Percentiles rank a stretch among this genome's conserved stretches.
Conservation (phyloP, 805 yeast genomes). For the Ogataea trehalophila region DNA sequence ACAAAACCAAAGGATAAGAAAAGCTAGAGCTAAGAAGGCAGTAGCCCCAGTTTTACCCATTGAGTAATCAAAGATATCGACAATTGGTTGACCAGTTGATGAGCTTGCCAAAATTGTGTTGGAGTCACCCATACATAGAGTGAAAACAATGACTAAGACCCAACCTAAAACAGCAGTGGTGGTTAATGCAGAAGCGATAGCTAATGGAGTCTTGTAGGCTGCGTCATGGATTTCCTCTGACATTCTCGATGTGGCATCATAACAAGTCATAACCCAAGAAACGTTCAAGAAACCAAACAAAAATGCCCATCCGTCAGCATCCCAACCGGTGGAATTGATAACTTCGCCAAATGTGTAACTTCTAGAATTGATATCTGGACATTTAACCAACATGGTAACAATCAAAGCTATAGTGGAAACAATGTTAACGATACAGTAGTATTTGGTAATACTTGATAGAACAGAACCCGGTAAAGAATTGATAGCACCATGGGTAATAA, state of each 20-base stretch:
- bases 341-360: slow-evolving; percentile 44
- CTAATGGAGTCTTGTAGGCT: slow-evolving; percentile 50
- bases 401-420: slow-evolving; percentile 46
- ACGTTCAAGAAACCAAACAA: slow-evolving; percentile 53
- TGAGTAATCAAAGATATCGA: slow-evolving; percentile 45
- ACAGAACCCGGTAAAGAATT: slow-evolving; percentile 50
- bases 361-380: slow-evolving; percentile 42
- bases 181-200: slow-evolving; percentile 49
- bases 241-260: slow-evolving; percentile 52
- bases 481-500: slow-evolving; percentile 42
- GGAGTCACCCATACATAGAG: slow-evolving; percentile 40
- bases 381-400: slow-evolving; percentile 49
- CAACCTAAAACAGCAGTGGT: slow-evolving; percentile 48
- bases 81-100: slow-evolving; percentile 45
- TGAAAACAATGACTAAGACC: slow-evolving; percentile 42
- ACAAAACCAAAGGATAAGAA: slow-evolving; percentile 48
- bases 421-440: slow-evolving; percentile 46
- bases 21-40: slow-evolving; percentile 44
- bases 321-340: slow-evolving; percentile 47
- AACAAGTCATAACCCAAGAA: slow-evolving; percentile 56
- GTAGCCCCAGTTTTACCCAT: slow-evolving; percentile 52
- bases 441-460: slow-evolving; percentile 46
- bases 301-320: slow-evolving; percentile 50
- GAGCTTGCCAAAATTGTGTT: slow-evolving; percentile 28
- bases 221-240: slow-evolving; percentile 54